phyloP scores from a whole-genome alignment of 202 grass and related monocot genomes.

The Schoenoplectus triqueter region DNA sequence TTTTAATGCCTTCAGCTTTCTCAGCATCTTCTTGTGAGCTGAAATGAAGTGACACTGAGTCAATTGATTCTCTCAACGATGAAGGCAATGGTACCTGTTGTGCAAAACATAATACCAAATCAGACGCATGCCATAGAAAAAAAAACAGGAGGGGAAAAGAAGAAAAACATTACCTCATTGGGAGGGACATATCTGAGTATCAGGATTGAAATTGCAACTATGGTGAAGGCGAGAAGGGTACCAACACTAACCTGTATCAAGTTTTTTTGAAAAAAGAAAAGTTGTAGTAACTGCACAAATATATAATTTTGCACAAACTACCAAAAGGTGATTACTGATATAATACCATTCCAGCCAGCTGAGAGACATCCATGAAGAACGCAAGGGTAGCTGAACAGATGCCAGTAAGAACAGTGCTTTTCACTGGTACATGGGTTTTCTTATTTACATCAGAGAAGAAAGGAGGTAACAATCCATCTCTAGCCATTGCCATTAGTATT shows the following conservation, averaged over 20 bases:
- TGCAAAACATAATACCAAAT: constrained; percentile 21
- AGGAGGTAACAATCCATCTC: constrained; percentile 85
- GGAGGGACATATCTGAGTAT: constrained; percentile 99
- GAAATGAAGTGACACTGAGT: constrained; percentile 46
- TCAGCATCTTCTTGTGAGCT: constrained; percentile 58
- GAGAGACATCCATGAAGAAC: constrained; percentile 95
- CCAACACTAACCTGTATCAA: constrained; percentile 91
- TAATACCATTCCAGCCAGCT: constrained; percentile 99
- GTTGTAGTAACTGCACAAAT: neutral
- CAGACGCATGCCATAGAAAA: constrained; percentile 1
- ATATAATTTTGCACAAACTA: constrained; percentile 3
- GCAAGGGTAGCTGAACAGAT: constrained; percentile 68
- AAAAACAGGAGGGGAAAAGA: constrained; percentile 17
- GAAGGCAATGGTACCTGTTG: constrained; percentile 61
- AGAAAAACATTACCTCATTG: constrained; percentile 43
- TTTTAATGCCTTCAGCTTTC: constrained; percentile 37
- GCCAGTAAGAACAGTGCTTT: constrained; percentile 82
- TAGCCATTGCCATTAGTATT: constrained; percentile 99
- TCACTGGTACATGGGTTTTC: constrained; percentile 91
- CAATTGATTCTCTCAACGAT: constrained; percentile 61
- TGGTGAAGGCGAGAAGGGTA: constrained; percentile 92
- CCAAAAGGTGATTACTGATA: constrained; percentile 35
- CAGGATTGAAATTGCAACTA: constrained; percentile 87
- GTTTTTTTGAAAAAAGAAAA: neutral
- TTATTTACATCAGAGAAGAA: constrained; percentile 90